Conservation (phyloP, 2,329 filamentous ascomycete genomes). For the Elsinoe arachidis region DNA sequence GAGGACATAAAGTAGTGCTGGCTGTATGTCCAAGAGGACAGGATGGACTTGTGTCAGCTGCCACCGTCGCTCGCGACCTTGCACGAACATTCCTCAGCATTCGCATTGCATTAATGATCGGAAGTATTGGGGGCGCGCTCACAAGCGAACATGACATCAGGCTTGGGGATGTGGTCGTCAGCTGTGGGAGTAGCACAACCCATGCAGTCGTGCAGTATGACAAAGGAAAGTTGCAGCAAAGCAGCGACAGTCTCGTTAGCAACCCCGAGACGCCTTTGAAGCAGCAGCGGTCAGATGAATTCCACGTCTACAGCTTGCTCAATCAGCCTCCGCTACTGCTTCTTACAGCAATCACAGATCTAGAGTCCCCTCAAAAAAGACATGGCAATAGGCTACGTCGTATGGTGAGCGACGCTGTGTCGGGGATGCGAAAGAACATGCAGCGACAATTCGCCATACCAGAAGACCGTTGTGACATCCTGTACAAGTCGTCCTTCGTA, state of each 20-base stretch:
- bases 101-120: constrained; percentile 19
- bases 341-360: neutral
- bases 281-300: neutral
- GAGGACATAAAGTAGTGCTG: constrained; percentile 17
- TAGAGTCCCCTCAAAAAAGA: neutral
- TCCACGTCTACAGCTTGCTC: neutral
- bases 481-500: neutral
- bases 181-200: constrained; percentile 13
- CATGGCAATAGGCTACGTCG: neutral
- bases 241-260: neutral
- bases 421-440: neutral
- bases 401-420: neutral
- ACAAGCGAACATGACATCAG: constrained; percentile 18
- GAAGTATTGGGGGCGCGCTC: constrained; percentile 21
- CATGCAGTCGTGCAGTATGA: constrained; percentile 24
- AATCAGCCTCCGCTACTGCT: neutral
- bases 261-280: neutral
- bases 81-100: constrained; percentile 14
- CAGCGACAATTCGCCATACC: neutral
- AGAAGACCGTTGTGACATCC: neutral
- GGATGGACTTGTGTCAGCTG: constrained; percentile 15
- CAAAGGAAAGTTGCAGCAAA: constrained; percentile 17
- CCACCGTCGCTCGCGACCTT: constrained; percentile 17
- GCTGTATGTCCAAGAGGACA: constrained; percentile 17
- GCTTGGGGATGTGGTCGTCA: constrained; percentile 24